A percentile compares a stretch with the other conserved stretches of the same genome.
Evolutionary conservation across 768 basidiomycete genomes (phyloP).

Genomic region (Gymnopilus dilepis): DNA sequence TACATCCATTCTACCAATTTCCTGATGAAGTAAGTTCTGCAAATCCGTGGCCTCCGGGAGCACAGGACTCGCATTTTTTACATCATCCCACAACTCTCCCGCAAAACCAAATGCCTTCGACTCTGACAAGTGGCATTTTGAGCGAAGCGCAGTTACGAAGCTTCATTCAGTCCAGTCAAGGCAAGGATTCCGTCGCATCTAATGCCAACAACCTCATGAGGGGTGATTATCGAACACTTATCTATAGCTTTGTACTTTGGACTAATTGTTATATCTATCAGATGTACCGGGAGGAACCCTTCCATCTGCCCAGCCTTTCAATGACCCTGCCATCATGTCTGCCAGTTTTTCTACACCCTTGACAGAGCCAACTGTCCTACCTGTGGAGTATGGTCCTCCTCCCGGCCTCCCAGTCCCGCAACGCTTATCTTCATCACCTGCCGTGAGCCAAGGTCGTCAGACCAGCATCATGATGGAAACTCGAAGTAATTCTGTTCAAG

Average conservation of each 20-base stretch:
- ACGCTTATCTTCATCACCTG: slow-evolving; percentile 32
- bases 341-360: slow-evolving; percentile 60
- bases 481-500: slow-evolving; percentile 51
- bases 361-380: slow-evolving; percentile 36
- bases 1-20: slow-evolving; percentile 46
- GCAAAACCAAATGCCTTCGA: slow-evolving; percentile 51
- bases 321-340: slow-evolving; percentile 83
- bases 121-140: slow-evolving; percentile 56
- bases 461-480: slow-evolving; percentile 29
- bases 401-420: slow-evolving; percentile 63
- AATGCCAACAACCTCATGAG: slow-evolving; percentile 9
- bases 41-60: slow-evolving; percentile 25
- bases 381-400: slow-evolving; percentile 61
- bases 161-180: slow-evolving; percentile 74
- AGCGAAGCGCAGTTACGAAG: slow-evolving; percentile 82
- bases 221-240: slow-evolving; percentile 23
- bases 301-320: slow-evolving; percentile 53
- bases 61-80: slow-evolving; percentile 44
- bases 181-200: slow-evolving; percentile 44
- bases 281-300: slow-evolving; percentile 22
- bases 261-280: slow-evolving; percentile 7
- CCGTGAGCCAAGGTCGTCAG: slow-evolving; percentile 26
- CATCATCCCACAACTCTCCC: slow-evolving; percentile 39
- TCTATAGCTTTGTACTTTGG: neutral
- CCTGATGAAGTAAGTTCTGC: slow-evolving; percentile 18